phyloP scores from a whole-genome alignment of 139 green algal genomes.

The Micractinium conductrix region DNA sequence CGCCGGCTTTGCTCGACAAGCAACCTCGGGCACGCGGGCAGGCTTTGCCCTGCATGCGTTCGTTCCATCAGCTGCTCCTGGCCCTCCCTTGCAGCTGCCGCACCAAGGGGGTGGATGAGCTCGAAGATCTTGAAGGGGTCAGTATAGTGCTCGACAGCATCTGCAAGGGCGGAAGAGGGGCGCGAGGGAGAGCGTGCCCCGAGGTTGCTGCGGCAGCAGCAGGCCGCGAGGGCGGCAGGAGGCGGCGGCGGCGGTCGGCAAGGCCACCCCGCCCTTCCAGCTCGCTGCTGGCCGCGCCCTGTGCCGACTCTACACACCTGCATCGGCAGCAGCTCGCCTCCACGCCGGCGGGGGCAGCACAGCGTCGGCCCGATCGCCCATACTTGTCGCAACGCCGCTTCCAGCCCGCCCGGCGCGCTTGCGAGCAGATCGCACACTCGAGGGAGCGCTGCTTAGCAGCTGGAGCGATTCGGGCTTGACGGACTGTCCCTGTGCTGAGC shows the following conservation, averaged over 20 bases:
- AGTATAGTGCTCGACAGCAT: background rate
- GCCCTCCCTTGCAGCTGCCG: background rate
- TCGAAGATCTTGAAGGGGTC: slow-evolving; percentile 35
- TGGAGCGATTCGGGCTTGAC: no score
- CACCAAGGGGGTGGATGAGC: slow-evolving; percentile 41
- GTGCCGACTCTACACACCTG: no score
- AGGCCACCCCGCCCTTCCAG: background rate
- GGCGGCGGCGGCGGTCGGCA: background rate
- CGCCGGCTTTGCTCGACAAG: background rate
- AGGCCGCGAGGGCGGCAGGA: background rate
- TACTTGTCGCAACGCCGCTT: no score
- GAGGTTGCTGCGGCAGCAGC: background rate
- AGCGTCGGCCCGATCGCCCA: no score
- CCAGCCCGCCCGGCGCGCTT: no score
- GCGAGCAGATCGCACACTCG: no score
- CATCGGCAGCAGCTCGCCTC: no score
- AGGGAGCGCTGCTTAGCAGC: no score
- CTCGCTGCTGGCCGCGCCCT: background rate
- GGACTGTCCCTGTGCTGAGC: no score
- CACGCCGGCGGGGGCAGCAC: no score
- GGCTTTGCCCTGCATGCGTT: background rate
- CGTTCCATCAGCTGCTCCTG: background rate
- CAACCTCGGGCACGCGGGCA: no score
- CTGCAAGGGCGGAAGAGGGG: background rate
- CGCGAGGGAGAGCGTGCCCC: background rate